These are phyloP conservation scores for Cladosporium sp. DNA, from an alignment of 2,329 filamentous ascomycete species.

Conservation along the genomic window DNA sequence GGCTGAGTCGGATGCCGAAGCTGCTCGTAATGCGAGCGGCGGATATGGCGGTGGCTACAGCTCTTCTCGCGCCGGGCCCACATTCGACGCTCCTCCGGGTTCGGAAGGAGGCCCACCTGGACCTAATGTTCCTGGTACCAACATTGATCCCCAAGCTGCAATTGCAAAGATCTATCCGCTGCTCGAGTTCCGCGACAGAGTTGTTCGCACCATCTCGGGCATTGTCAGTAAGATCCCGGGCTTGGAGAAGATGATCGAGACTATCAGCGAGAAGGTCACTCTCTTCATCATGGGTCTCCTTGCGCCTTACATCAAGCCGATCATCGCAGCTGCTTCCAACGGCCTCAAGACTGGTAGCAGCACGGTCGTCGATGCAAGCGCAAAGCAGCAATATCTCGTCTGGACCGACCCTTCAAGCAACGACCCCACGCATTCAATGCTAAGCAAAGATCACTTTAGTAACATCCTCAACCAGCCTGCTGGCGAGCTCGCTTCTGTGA, in stretches of 20 bases:
- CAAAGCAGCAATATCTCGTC: slow-evolving; percentile 53
- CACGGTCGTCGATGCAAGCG: slow-evolving; percentile 59
- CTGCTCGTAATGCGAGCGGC: slow-evolving; percentile 39
- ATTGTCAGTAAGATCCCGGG: slow-evolving; percentile 92
- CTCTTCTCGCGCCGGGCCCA: slow-evolving; percentile 37
- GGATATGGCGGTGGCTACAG: slow-evolving; percentile 39
- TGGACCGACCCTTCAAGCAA: slow-evolving; percentile 51
- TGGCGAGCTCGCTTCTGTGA: slow-evolving; percentile 52
- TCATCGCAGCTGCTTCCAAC: slow-evolving; percentile 85
- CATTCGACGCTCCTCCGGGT: slow-evolving; percentile 42
- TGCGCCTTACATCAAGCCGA: slow-evolving; percentile 86
- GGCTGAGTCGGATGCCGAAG: slow-evolving; percentile 51
- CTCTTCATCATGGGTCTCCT: slow-evolving; percentile 89
- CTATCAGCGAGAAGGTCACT: slow-evolving; percentile 89
- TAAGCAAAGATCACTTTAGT: slow-evolving; percentile 55
- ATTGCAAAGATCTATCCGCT: slow-evolving; percentile 84
- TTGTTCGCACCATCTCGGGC: slow-evolving; percentile 81
- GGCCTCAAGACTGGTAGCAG: slow-evolving; percentile 84
- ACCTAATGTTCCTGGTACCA: slow-evolving; percentile 69
- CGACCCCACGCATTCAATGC: slow-evolving; percentile 55
- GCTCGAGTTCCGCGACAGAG: slow-evolving; percentile 87
- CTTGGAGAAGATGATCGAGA: slow-evolving; percentile 84
- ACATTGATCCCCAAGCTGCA: slow-evolving; percentile 63
- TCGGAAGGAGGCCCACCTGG: slow-evolving; percentile 39
- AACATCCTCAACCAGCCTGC: slow-evolving; percentile 54